Evolutionary conservation across 1,139 yeast species (phyloP).

Genomic region (Spathaspora sp.): DNA sequence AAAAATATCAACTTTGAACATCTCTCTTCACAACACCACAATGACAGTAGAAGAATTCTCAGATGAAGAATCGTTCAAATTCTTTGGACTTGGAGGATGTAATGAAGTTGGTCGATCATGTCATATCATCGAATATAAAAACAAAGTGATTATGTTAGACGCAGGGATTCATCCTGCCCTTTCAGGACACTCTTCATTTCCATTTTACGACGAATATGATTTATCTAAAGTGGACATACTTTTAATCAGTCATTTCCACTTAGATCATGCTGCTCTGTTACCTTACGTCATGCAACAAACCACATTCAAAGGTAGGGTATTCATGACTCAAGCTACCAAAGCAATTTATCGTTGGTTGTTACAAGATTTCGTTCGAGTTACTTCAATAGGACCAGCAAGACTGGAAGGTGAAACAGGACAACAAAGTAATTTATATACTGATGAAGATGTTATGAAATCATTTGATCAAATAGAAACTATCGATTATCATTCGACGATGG

Average conservation of each 20-base stretch:
- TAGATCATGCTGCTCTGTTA: constrained; percentile 96
- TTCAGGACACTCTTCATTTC: constrained; percentile 85
- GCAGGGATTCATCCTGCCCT: constrained; percentile 98
- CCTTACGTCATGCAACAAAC: constrained; percentile 99
- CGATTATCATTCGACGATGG: constrained; percentile 93
- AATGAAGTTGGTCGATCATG: constrained; percentile 97
- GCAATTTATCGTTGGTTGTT: constrained; percentile 95
- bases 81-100: constrained; percentile 99
- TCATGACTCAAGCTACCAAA: constrained; percentile 98
- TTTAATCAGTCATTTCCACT: constrained; percentile 89
- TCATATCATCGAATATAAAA: constrained; percentile 87
- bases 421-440: constrained; percentile 69
- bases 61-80: constrained; percentile 53
- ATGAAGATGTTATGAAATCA: constrained; percentile 84
- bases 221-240: constrained; percentile 82
- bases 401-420: constrained; percentile 16
- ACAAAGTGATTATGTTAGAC: constrained; percentile 95
- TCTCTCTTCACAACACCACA: background rate
- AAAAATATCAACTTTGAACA: background rate
- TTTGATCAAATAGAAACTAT: constrained; percentile 90
- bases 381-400: constrained; percentile 44
- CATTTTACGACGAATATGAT: constrained; percentile 94
- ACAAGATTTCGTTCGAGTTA: constrained; percentile 91
- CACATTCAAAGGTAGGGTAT: constrained; percentile 88
- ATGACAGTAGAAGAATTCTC: constrained; percentile 13